Base-by-base conservation (phyloP, 2,329 filamentous ascomycete genomes). In the Parascedosporium putredinis region DNA sequence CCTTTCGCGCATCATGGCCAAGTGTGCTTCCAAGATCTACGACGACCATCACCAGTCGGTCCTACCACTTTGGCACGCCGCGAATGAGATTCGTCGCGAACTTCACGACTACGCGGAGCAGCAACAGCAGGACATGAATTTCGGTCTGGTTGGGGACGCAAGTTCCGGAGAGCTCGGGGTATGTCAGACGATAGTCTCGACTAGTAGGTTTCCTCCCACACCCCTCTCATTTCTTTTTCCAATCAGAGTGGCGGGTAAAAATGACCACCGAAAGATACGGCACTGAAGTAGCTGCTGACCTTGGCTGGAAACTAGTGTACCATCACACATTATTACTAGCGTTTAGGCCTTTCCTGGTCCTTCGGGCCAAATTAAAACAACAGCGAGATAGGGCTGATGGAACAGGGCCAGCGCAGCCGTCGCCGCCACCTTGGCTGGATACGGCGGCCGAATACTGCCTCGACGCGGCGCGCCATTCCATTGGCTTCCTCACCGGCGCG, bases 271-370 rank as follows among this genome's bases (percentile, higher is more conserved):
- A 18, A 7, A 1, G 7, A 5, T n/a, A 7, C 5, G 23, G 6
- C 2, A 23, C 22, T 31, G 24, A 43, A 5, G 22, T 20, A 6
- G 6, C 33, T 5, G 1, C 3, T 2, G 16, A 2, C 51, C 36
- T 51, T 47, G n/a, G 3, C 47, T 24, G n/a, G n/a, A n/a, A n/a
- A n/a, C 27, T 10, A 72, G 69, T 70, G 34, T 72, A 71, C 42
- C 65, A 71, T 25, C 67, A 68, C 45, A 68, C 66, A 2, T 53
- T 71, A 1, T 54, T 70, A 3, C 52, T 72, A 5, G 70, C 67
- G 0, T 71, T 70, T 48, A 62, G 69, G 0, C 69, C 69, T 4
- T 72, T 72, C 49, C 50, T 72, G 23, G 67, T 71, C 7, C 63
- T 72, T 20, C 62, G 68, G 16, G 67, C 67, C 3, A 67, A 69